phyloP scores from a whole-genome alignment of 768 basidiomycete genomes.

The Rossbeevera mucosa region DNA sequence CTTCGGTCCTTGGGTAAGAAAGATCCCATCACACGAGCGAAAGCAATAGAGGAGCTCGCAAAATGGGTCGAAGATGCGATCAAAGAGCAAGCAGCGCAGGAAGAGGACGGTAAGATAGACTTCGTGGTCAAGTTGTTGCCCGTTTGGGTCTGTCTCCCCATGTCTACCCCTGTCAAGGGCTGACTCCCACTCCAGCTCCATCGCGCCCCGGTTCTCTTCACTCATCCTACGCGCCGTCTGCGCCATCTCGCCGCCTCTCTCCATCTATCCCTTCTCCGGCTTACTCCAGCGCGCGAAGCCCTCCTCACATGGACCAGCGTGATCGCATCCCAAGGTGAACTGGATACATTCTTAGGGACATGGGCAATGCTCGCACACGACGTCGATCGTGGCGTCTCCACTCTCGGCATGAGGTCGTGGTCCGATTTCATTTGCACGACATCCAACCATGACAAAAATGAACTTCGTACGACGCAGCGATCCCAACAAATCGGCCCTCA shows the following conservation, averaged over 20 bases:
- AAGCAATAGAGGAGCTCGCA: slow-evolving; percentile 79
- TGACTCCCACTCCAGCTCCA: slow-evolving; percentile 54
- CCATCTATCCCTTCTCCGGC: slow-evolving; percentile 61
- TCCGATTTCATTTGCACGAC: slow-evolving; percentile 26
- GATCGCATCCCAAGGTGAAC: slow-evolving; percentile 42
- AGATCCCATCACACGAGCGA: slow-evolving; percentile 76
- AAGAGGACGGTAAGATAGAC: slow-evolving; percentile 16
- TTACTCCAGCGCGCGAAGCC: slow-evolving; percentile 44
- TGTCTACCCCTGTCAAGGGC: background rate
- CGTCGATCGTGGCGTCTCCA: slow-evolving; percentile 57
- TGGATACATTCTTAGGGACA: slow-evolving; percentile 59
- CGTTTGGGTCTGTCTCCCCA: slow-evolving; percentile 71
- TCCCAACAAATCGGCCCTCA: slow-evolving; percentile 24
- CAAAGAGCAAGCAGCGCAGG: slow-evolving; percentile 39
- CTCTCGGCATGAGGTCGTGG: slow-evolving; percentile 54
- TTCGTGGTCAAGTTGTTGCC: slow-evolving; percentile 63
- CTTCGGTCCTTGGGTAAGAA: slow-evolving; percentile 84
- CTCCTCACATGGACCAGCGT: slow-evolving; percentile 50
- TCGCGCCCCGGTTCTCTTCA: slow-evolving; percentile 75
- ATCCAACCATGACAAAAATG: slow-evolving; percentile 5
- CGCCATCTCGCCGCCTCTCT: slow-evolving; percentile 55
- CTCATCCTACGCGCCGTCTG: slow-evolving; percentile 76
- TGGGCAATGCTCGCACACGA: slow-evolving; percentile 76
- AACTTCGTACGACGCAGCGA: background rate
- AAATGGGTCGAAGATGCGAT: slow-evolving; percentile 59